Conservation (phyloP, 305 asterid species). For the Caryopteris hybrid region DNA sequence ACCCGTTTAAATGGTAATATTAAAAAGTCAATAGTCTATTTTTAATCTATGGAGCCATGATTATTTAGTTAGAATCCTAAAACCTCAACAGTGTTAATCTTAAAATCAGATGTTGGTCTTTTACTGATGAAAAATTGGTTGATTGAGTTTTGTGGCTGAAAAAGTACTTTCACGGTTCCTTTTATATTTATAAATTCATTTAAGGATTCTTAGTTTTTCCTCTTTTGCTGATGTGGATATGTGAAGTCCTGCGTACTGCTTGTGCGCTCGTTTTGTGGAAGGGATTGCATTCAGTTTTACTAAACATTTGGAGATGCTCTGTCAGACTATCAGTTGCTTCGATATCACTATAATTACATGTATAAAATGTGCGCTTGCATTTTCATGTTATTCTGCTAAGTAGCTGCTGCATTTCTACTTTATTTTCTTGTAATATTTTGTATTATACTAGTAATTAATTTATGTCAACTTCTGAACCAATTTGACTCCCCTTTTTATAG, state of each 20-base stretch:
- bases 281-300: background rate
- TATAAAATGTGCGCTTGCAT: background rate
- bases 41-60: too few species aligned
- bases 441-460: background rate
- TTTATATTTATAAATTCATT: background rate
- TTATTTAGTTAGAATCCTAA: background rate
- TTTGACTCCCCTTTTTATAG: constrained; percentile 34
- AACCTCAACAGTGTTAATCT: background rate
- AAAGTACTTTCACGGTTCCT: background rate
- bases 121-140: background rate
- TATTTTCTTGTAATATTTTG: background rate
- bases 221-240: background rate
- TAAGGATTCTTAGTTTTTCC: background rate
- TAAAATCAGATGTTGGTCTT: background rate
- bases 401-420: background rate
- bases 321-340: background rate
- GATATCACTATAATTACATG: background rate
- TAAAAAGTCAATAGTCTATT: too few species aligned
- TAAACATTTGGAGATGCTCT: background rate
- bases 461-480: background rate
- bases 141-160: background rate
- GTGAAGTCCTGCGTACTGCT: background rate
- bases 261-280: background rate
- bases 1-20: background rate
- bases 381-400: background rate